phyloP scores from a whole-genome alignment of 139 green algal species.

The Desmodesmus armatus region DNA sequence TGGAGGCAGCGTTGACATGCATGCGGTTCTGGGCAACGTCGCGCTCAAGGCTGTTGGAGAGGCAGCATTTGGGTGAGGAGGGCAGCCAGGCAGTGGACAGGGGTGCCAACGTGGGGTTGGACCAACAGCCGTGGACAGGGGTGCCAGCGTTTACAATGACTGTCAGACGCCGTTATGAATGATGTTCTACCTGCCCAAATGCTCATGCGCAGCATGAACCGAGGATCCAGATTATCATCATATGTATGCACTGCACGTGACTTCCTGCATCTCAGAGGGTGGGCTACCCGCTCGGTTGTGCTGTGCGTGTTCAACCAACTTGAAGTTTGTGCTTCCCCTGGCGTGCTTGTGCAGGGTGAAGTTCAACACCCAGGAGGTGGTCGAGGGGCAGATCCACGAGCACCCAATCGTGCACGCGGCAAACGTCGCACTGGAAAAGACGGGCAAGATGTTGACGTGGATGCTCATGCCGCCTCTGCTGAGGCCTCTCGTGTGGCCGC shows the following conservation, averaged over 20 bases:
- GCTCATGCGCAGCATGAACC: too few species aligned
- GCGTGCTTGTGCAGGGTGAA: constrained; percentile 24
- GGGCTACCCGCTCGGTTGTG: too few species aligned
- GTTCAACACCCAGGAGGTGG: constrained; percentile 23
- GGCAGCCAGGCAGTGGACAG: too few species aligned
- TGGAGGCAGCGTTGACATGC: constrained; percentile 35
- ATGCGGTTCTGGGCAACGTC: constrained; percentile 38
- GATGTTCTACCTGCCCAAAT: too few species aligned
- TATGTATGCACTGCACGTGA: too few species aligned
- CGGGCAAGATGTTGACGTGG: constrained; percentile 30
- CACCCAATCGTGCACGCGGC: constrained; percentile 19
- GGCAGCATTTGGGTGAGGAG: constrained; percentile 39
- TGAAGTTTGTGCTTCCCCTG: neutral
- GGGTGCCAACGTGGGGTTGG: too few species aligned
- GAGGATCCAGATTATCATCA: too few species aligned
- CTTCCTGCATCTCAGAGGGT: too few species aligned
- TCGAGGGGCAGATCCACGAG: constrained; percentile 27
- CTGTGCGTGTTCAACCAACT: too few species aligned
- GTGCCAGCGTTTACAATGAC: too few species aligned
- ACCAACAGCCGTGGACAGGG: too few species aligned
- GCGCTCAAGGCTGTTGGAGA: constrained; percentile 45
- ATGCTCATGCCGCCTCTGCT: constrained; percentile 35
- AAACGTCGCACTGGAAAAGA: constrained; percentile 39
- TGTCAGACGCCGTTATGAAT: too few species aligned
- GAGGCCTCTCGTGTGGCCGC: constrained; percentile 18